phyloP scores from a whole-genome alignment of 345 rosid species.

The Leavenworthia alabamica region DNA sequence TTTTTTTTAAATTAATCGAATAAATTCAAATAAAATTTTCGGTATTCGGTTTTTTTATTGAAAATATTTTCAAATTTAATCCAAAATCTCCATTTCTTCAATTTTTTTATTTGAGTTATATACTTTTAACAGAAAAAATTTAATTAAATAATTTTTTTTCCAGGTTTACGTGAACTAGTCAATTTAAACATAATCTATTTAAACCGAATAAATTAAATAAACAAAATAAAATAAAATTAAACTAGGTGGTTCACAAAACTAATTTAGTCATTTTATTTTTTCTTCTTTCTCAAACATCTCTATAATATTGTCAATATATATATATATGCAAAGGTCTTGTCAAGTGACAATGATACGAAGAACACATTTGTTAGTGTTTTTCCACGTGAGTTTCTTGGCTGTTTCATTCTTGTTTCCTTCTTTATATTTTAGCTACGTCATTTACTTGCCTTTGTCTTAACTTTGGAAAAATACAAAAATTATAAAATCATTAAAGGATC shows the following conservation, averaged over 20 bases:
- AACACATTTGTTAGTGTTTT: conserved; percentile 3
- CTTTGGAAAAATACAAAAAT: conserved; percentile 7
- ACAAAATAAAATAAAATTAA: too few species aligned
- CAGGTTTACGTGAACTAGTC: too few species aligned
- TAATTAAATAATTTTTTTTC: too few species aligned
- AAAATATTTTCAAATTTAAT: too few species aligned
- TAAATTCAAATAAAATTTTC: too few species aligned
- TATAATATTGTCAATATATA: neutral
- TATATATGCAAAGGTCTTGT: neutral
- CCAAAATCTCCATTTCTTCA: too few species aligned
- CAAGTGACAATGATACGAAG: neutral
- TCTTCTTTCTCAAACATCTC: neutral
- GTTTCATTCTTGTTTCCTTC: conserved; percentile 4
- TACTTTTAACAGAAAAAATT: too few species aligned
- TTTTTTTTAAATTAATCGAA: too few species aligned
- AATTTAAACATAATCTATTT: too few species aligned
- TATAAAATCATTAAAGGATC: neutral
- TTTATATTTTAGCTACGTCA: conserved; percentile 17
- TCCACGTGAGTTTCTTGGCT: conserved; percentile 12
- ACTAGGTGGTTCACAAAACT: neutral
- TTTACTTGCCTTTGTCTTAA: conserved; percentile 3
- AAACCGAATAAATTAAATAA: too few species aligned
- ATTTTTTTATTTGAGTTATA: too few species aligned
- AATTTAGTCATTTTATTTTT: neutral
- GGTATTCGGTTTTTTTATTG: too few species aligned